phyloP scores from a whole-genome alignment of 2,329 filamentous ascomycete species.

The Microsporum ferrugineum region DNA sequence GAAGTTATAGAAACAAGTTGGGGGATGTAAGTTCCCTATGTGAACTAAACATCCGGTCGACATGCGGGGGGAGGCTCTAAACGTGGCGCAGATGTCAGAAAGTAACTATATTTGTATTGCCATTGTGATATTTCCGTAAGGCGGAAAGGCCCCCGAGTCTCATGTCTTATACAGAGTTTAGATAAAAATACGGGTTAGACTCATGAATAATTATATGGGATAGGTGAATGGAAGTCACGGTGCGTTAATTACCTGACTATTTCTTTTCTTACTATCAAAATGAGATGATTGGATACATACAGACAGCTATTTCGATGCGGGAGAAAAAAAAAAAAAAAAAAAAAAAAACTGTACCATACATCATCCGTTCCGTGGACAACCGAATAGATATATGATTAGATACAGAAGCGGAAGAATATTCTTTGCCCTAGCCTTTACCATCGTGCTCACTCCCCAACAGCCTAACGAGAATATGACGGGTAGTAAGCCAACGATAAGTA shows the following conservation, averaged over 20 bases:
- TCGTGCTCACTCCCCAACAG: background rate
- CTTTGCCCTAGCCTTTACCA: background rate
- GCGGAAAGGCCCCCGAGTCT: too few relatives aligned
- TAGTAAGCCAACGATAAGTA: background rate
- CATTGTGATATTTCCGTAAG: too few relatives aligned
- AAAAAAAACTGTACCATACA: background rate
- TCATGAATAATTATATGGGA: background rate
- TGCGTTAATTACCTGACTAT: background rate
- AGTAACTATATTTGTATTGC: too few relatives aligned
- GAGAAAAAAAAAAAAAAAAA: background rate
- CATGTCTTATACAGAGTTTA: too few relatives aligned
- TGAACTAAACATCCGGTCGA: too few relatives aligned
- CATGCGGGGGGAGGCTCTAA: too few relatives aligned
- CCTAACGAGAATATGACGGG: background rate
- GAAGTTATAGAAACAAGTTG: too few relatives aligned
- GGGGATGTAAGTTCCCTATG: too few relatives aligned
- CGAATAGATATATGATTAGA: background rate
- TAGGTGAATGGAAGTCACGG: background rate
- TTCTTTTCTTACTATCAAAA: background rate
- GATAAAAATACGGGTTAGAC: too few relatives aligned
- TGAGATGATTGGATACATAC: background rate
- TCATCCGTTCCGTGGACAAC: background rate
- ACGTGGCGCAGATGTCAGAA: too few relatives aligned
- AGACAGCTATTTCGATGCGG: too few relatives aligned
- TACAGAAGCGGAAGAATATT: background rate